Conservation (phyloP, 768 basidiomycete genomes). For the Pisolithus marmoratus region DNA sequence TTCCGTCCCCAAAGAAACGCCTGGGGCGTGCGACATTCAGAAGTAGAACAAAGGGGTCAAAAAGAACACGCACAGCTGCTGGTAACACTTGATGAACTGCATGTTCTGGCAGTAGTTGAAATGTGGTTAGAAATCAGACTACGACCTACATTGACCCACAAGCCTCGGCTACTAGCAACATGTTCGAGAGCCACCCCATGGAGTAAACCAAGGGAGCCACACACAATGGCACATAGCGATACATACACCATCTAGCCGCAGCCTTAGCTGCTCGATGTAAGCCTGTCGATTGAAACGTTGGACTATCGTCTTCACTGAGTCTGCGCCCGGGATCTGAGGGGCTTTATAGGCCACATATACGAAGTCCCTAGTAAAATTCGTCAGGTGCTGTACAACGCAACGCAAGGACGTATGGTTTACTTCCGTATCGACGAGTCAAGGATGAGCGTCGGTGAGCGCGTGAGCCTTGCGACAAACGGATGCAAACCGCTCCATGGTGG, state of each 20-base stretch:
- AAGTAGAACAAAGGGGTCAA: background rate
- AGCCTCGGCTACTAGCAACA: constrained; percentile 43
- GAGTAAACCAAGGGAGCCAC: constrained; percentile 35
- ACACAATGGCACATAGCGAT: constrained; percentile 91
- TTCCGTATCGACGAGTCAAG: constrained; percentile 73
- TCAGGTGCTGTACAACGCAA: constrained; percentile 2
- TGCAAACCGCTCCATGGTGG: constrained; percentile 74
- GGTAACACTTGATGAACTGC: constrained; percentile 88
- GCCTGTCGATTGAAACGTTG: constrained; percentile 59
- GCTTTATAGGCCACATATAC: constrained; percentile 64
- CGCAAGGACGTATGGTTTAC: constrained; percentile 31
- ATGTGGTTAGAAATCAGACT: background rate
- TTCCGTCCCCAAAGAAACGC: constrained; percentile 83
- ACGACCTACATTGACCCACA: constrained; percentile 79
- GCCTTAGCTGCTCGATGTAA: constrained; percentile 78
- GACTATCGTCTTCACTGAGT: constrained; percentile 44
- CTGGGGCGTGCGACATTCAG: constrained; percentile 30
- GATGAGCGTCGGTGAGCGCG: constrained; percentile 57
- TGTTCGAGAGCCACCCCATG: constrained; percentile 1
- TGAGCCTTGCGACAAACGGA: constrained; percentile 68
- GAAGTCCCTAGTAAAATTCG: constrained; percentile 42
- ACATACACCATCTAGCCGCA: constrained; percentile 85
- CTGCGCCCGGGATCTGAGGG: constrained; percentile 62
- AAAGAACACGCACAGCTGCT: constrained; percentile 63
- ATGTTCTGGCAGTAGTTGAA: constrained; percentile 45